Percentiles rank a stretch among this genome's conserved stretches.
Conservation (phyloP, 331 rosid species). For the Rhamnella rubrinervis region DNA sequence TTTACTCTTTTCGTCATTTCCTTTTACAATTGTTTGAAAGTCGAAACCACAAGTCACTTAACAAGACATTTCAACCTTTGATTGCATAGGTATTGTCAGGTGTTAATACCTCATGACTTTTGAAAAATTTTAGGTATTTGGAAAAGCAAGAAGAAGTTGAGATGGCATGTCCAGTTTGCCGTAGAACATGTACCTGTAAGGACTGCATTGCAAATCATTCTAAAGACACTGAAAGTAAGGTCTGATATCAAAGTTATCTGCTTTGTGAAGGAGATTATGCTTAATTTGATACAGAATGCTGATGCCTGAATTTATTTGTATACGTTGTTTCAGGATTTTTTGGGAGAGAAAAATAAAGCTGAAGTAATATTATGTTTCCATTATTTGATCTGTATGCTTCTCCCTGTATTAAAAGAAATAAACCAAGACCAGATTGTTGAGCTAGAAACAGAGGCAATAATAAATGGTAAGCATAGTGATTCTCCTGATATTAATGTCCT, state of each 20-base stretch:
- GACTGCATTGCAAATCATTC: conserved; percentile 69
- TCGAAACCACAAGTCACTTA: neutral
- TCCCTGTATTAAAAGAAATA: conserved; percentile 81
- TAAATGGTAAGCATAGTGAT: conserved; percentile 46
- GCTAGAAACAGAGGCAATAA: conserved; percentile 67
- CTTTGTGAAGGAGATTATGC: conserved; percentile 22
- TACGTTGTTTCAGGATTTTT: conserved; percentile 56
- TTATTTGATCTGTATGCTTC: conserved; percentile 84
- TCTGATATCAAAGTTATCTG: conserved; percentile 61
- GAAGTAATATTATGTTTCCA: conserved; percentile 74
- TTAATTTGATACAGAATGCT: conserved; percentile 27
- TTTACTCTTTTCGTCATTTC: neutral
- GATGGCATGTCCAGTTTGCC: conserved; percentile 93
- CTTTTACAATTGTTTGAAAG: neutral
- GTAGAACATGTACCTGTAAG: conserved; percentile 85
- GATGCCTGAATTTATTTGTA: conserved; percentile 32
- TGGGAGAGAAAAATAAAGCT: conserved; percentile 52
- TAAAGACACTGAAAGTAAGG: conserved; percentile 90
- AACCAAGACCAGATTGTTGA: conserved; percentile 61
- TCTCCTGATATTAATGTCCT: conserved; percentile 17
- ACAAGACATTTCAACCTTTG: neutral
- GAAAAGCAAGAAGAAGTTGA: conserved; percentile 79
- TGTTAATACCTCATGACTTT: conserved; percentile 22
- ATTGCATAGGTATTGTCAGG: conserved; percentile 1
- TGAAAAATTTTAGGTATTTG: conserved; percentile 57